Percentiles rank a stretch among this genome's conserved stretches.
Conservation (phyloP, 257 asterid genomes). For the Buddleja alternifolia region DNA sequence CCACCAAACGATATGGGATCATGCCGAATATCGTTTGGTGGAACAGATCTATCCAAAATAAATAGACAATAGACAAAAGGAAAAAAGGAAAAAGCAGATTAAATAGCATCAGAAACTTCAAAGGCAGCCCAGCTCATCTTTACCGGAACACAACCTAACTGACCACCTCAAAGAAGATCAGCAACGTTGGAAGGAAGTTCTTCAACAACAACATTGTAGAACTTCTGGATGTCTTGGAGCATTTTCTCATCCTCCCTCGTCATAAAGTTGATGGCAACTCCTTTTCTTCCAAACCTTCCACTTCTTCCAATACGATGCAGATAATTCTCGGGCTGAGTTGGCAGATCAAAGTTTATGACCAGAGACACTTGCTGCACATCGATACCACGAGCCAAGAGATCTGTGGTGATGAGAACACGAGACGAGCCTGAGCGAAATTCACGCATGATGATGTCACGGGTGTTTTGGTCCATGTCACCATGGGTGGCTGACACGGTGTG, state of each 20-base stretch:
- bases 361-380: conserved; percentile 74
- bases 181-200: conserved; percentile 82
- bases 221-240: conserved; percentile 76
- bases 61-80: conserved; percentile 10
- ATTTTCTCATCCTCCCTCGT: conserved; percentile 67
- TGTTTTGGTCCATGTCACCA: conserved; percentile 89
- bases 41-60: conserved; percentile 30
- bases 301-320: conserved; percentile 81
- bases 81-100: background rate
- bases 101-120: conserved; percentile 16
- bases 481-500: conserved; percentile 86
- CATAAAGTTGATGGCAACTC: conserved; percentile 73
- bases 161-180: conserved; percentile 58
- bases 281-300: conserved; percentile 82
- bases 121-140: conserved; percentile 10
- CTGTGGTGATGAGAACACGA: conserved; percentile 53
- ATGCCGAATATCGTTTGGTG: conserved; percentile 23
- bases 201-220: conserved; percentile 67
- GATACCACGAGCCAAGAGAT: conserved; percentile 51
- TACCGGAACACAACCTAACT: background rate
- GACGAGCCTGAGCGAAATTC: conserved; percentile 79
- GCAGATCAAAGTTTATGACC: conserved; percentile 76
- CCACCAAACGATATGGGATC: conserved; percentile 4
- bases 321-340: conserved; percentile 81
- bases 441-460: conserved; percentile 81